phyloP scores from a whole-genome alignment of 2,329 filamentous ascomycete species.

The Zasmidium angulare region DNA sequence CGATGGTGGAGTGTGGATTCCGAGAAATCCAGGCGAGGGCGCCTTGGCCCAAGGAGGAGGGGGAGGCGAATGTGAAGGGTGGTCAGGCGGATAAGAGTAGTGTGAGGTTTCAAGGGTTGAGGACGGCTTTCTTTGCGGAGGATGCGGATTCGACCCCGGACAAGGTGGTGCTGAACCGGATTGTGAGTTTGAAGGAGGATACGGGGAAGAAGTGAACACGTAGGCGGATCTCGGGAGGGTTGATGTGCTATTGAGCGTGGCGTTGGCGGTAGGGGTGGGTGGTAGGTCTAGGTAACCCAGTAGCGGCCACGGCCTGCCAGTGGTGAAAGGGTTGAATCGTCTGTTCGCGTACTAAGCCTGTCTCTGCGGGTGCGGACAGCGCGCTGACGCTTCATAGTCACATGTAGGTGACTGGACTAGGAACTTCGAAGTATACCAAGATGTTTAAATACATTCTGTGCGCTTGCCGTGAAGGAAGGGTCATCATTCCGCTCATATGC shows the following conservation, averaged over 20 bases:
- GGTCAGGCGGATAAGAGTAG: slow-evolving; percentile 61
- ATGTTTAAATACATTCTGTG: too few species aligned
- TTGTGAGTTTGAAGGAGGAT: slow-evolving; percentile 89
- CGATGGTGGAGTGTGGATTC: slow-evolving; percentile 80
- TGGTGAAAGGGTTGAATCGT: too few species aligned
- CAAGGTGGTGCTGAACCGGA: slow-evolving; percentile 85
- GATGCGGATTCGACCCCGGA: slow-evolving; percentile 65
- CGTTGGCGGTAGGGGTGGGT: background rate
- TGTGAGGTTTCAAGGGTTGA: slow-evolving; percentile 87
- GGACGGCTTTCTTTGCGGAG: slow-evolving; percentile 80
- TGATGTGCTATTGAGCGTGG: background rate
- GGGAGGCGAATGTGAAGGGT: slow-evolving; percentile 66
- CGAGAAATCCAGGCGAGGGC: slow-evolving; percentile 71
- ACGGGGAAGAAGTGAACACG: slow-evolving; percentile 61
- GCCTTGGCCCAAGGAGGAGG: slow-evolving; percentile 78
- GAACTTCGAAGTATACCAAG: too few species aligned
- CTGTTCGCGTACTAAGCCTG: too few species aligned
- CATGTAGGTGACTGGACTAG: too few species aligned
- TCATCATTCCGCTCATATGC: too few species aligned
- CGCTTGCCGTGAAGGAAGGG: too few species aligned
- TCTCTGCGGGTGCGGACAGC: too few species aligned
- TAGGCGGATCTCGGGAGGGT: too few species aligned
- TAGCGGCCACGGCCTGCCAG: background rate
- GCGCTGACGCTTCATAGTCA: too few species aligned
- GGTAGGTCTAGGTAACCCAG: background rate